Conservation (phyloP, 164 flowering plant genomes). For the Buxus sempervirens region DNA sequence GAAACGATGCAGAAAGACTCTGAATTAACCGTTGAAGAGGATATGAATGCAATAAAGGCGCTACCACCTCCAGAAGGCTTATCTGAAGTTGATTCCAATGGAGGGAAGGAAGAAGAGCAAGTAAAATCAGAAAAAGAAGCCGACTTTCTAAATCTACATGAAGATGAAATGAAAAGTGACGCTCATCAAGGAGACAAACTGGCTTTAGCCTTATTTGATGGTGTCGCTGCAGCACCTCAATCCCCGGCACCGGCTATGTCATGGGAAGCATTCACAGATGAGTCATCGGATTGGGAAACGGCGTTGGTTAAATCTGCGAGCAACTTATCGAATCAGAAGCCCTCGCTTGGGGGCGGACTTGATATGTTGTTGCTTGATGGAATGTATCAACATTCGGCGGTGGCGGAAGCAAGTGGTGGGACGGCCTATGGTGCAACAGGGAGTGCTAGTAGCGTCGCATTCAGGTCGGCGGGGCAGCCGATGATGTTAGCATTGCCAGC, state of each 20-base stretch:
- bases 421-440: constrained; percentile 19
- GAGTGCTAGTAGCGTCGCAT: constrained; percentile 71
- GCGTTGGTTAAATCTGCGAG: constrained; percentile 45
- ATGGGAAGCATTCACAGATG: constrained; percentile 60
- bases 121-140: constrained; percentile 25
- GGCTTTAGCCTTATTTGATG: constrained; percentile 70
- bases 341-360: constrained; percentile 38
- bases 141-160: constrained; percentile 52
- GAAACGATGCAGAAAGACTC: constrained; percentile 10
- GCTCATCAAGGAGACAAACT: constrained; percentile 48
- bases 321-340: constrained; percentile 31
- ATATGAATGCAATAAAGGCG: constrained; percentile 49
- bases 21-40: constrained; percentile 25
- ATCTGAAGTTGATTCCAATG: constrained; percentile 4
- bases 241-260: constrained; percentile 15
- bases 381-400: constrained; percentile 52
- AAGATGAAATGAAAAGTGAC: constrained; percentile 28
- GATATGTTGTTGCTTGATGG: constrained; percentile 38
- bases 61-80: constrained; percentile 58
- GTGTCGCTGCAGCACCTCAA: constrained; percentile 18
- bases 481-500: constrained; percentile 68
- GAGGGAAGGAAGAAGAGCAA: constrained; percentile 13
- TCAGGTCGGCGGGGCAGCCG: constrained; percentile 48
- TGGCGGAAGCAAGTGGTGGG: constrained; percentile 3
- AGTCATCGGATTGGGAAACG: constrained; percentile 69